Evolutionary conservation across 305 asterid species (phyloP).

Genomic region (Caryopteris hybrid): DNA sequence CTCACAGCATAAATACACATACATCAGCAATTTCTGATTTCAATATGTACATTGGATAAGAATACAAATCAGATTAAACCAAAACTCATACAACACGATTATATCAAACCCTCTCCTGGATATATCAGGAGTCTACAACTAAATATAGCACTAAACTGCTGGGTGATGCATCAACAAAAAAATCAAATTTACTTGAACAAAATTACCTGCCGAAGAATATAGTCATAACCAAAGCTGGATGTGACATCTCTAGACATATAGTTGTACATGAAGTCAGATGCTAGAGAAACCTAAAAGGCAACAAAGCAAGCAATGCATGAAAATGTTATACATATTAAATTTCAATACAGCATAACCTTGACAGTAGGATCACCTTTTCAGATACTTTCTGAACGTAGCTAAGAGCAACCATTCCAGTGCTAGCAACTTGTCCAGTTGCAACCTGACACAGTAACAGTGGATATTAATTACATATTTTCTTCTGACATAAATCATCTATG

Average conservation of each 20-base stretch:
- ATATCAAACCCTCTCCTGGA: not conserved
- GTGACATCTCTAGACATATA: conserved; percentile 81
- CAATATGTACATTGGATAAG: not conserved
- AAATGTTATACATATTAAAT: not conserved
- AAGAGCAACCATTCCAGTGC: conserved; percentile 86
- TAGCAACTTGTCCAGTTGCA: conserved; percentile 92
- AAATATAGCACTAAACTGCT: not conserved
- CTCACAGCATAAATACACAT: not conserved
- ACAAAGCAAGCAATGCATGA: conserved; percentile 4
- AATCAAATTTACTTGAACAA: not conserved
- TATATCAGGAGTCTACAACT: not conserved
- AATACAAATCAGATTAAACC: not conserved
- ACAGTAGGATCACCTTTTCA: conserved; percentile 51
- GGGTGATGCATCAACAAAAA: not conserved
- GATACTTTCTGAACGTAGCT: conserved; percentile 90
- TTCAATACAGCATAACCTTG: not conserved
- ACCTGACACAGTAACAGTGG: conserved; percentile 41
- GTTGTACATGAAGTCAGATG: conserved; percentile 90
- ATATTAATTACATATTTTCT: not conserved
- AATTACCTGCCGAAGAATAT: conserved; percentile 86
- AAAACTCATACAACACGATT: not conserved
- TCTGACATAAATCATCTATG: not conserved
- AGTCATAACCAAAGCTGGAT: conserved; percentile 92
- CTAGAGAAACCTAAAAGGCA: conserved; percentile 75
- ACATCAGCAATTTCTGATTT: not conserved